These are phyloP conservation scores for Pyrus hybrid DNA, from an alignment of 331 rosid species.

Conservation along the genomic window DNA sequence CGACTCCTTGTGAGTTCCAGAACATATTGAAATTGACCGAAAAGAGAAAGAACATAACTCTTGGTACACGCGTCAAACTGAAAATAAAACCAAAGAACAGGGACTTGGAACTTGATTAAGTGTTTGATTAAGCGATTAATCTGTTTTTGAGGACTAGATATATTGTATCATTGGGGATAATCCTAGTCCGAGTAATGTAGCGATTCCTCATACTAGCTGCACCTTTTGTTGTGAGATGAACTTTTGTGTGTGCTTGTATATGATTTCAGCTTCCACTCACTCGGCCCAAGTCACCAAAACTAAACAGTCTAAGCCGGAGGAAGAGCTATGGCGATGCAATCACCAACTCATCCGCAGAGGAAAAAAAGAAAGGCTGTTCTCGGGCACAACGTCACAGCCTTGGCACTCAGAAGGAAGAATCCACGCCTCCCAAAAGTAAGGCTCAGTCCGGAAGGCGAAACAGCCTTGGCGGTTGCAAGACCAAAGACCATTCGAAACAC, in stretches of 20 bases:
- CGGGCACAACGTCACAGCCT: constrained; percentile 55
- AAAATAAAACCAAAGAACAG: background rate
- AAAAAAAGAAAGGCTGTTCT: constrained; percentile 22
- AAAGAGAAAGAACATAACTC: background rate
- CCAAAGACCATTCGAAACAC: constrained; percentile 35
- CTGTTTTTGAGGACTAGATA: background rate
- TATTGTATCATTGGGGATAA: background rate
- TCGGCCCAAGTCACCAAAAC: constrained; percentile 81
- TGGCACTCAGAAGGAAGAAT: constrained; percentile 22
- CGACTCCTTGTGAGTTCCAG: constrained; percentile 1
- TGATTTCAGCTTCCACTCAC: constrained; percentile 75
- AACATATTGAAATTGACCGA: constrained; percentile 2
- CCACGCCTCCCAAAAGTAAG: constrained; percentile 25
- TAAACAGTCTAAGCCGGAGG: constrained; percentile 58
- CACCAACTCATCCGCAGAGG: constrained; percentile 18
- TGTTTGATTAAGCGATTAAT: background rate
- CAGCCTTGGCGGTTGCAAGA: constrained; percentile 12
- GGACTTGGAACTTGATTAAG: background rate
- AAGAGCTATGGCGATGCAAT: constrained; percentile 73
- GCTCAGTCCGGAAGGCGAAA: constrained; percentile 22
- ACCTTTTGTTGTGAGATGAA: background rate
- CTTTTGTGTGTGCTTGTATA: background rate
- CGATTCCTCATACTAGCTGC: background rate
- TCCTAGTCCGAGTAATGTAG: background rate
- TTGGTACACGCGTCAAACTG: background rate